Percentiles rank a stretch among this genome's conserved stretches.
phyloP scores from a whole-genome alignment of 208 protist species.

The Leishmania arabica region DNA sequence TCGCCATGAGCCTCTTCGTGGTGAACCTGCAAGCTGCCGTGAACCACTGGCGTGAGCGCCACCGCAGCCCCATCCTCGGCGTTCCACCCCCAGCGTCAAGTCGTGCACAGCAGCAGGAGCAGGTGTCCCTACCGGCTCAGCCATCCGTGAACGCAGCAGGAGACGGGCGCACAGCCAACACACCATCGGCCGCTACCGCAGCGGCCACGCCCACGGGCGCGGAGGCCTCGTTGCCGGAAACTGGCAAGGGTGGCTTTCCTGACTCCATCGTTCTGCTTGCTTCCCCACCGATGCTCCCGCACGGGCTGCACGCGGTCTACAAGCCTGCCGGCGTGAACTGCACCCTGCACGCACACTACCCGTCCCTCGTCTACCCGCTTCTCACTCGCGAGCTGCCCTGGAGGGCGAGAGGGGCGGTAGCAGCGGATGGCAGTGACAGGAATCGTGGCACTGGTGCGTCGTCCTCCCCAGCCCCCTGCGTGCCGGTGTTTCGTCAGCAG shows the following conservation, averaged over 20 bases:
- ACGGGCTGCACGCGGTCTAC: conserved; percentile 60
- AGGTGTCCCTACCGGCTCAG: neutral
- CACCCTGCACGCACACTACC: conserved; percentile 62
- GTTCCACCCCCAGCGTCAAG: neutral
- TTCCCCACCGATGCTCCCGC: conserved; percentile 36
- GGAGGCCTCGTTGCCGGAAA: neutral
- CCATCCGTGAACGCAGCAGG: neutral
- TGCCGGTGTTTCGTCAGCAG: conserved; percentile 64
- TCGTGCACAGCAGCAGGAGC: neutral
- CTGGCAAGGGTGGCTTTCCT: neutral
- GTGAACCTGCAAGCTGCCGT: conserved; percentile 37
- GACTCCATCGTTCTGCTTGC: conserved; percentile 5
- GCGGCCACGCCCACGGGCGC: neutral
- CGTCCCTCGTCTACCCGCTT: conserved; percentile 49
- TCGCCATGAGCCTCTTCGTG: conserved; percentile 35
- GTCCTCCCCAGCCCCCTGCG: neutral
- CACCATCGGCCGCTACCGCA: neutral
- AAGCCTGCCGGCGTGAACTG: conserved; percentile 67
- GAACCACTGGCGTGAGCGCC: conserved; percentile 7
- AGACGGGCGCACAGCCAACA: neutral
- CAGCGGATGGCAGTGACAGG: neutral
- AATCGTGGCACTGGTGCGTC: neutral
- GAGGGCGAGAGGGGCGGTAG: conserved; percentile 6
- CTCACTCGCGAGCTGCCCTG: conserved; percentile 41
- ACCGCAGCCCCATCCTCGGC: neutral